Base-by-base conservation (phyloP, 2,329 filamentous ascomycete species). In the Trichoderma atrobrunneum region DNA sequence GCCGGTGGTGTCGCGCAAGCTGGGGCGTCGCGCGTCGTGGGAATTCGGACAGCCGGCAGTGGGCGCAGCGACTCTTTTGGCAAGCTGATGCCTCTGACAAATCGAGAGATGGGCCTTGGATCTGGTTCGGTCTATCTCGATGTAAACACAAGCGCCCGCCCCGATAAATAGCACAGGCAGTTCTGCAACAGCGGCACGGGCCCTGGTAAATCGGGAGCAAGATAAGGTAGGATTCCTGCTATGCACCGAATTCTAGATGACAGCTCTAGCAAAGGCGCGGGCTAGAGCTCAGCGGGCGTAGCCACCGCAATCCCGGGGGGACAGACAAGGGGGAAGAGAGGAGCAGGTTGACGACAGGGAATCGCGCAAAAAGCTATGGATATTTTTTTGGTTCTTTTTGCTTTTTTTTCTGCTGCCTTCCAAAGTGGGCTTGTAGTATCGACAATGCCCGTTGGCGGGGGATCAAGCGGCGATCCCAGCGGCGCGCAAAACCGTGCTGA, bases 131-230 rank as follows among this genome's bases (percentile, higher is more conserved):
- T 68, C 54, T 11, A 60, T 60, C 54, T 43, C 34, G 28, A 68
- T 60, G 65, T 68, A 68, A 68, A 68, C 65, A 68, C 65, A 68
- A 60, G 65, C 56, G 54, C 54, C 65, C 43, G 43, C 32, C 65
- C 61, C 39, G 26, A 64, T 51, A 32, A 32, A 30, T 64, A 51
- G 21, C 30, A 39, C 59, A 39, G 34, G 60, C 21, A 39, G 21
- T 32, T 32, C 39, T 64, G 18, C 18, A 64, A 64, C 61, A 28
- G 39, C 61, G 61, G 61, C 61, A 51, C 61, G 26, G 54, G 64
- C 64, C 64, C 64, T 57, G 64, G 51, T 24, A 43, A 43, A 43
- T 67, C 54, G 64, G 54, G 51, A 68, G 36, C 56, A 43, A 48
- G 65, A 39, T 57, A 59, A 57, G 65, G 65, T 68, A 43, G 54